A percentile compares a stretch with the other conserved stretches of the same genome.
Conservation (phyloP, 495 filamentous ascomycete genomes). For the Rostrohypoxylon terebratum region DNA sequence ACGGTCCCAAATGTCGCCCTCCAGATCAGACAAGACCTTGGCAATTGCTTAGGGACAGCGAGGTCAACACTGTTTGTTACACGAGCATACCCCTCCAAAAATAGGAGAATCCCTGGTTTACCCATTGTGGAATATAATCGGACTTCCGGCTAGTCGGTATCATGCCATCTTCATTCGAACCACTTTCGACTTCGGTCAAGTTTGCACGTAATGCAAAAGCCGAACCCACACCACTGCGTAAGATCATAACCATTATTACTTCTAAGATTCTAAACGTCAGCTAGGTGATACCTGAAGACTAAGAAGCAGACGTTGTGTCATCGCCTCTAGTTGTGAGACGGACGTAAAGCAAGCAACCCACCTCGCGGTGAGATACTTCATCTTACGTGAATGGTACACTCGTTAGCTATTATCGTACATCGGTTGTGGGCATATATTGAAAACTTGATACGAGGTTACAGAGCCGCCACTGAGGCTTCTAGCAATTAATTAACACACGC, state of each 20-base stretch:
- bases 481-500: conserved; percentile 32
- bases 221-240: neutral
- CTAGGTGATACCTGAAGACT: conserved; percentile 9
- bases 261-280: neutral
- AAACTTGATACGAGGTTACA: conserved; percentile 46
- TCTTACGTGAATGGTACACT: conserved; percentile 20
- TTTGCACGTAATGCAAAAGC: conserved; percentile 9
- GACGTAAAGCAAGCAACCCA: conserved; percentile 22
- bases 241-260: conserved; percentile 5
- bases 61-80: conserved; percentile 13
- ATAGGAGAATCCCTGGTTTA: conserved; percentile 13
- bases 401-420: conserved; percentile 24
- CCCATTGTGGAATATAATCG: conserved; percentile 8
- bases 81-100: conserved; percentile 12
- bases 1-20: conserved; percentile 1
- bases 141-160: conserved; percentile 29
- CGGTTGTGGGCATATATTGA: conserved; percentile 47
- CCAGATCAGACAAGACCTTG: conserved; percentile 5
- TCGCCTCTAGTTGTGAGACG: conserved; percentile 11
- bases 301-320: conserved; percentile 1
- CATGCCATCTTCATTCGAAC: neutral
- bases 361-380: conserved; percentile 9
- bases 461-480: conserved; percentile 17
- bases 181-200: conserved; percentile 1
- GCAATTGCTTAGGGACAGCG: conserved; percentile 10